Percentiles rank a stretch among this genome's conserved stretches.
Evolutionary conservation across 352 stramenopile genomes (phyloP).

Genomic region (Globisporangium iwayamae): DNA sequence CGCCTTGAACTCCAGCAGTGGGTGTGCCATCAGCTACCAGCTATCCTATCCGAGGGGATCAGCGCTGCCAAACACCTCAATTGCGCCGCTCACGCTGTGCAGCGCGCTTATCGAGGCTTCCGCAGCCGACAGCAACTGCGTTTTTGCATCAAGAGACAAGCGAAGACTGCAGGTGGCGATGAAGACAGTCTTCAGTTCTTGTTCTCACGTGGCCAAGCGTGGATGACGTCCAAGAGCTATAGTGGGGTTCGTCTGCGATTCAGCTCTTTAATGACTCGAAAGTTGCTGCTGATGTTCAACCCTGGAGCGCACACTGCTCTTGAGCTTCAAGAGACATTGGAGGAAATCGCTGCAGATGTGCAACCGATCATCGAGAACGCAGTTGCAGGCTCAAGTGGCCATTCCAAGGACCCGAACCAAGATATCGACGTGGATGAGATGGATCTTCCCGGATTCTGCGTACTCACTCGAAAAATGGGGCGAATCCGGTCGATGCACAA

Average conservation of each 20-base stretch:
- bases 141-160: conserved; percentile 13
- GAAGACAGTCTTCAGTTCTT: conserved; percentile 26
- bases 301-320: conserved; percentile 21
- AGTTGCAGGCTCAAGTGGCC: neutral
- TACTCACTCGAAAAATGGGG: conserved; percentile 38
- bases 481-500: conserved; percentile 45
- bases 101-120: conserved; percentile 26
- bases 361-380: conserved; percentile 27
- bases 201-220: conserved; percentile 41
- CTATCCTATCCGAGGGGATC: conserved; percentile 31
- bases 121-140: conserved; percentile 19
- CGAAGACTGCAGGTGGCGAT: neutral
- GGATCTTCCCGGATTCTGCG: conserved; percentile 40
- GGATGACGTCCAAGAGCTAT: conserved; percentile 22
- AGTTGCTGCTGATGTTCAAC: conserved; percentile 39
- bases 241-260: conserved; percentile 28
- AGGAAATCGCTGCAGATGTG: conserved; percentile 32
- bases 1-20: conserved; percentile 28
- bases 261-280: conserved; percentile 38
- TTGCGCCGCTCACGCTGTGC: conserved; percentile 25
- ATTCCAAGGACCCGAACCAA: conserved; percentile 12
- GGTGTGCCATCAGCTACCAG: conserved; percentile 32
- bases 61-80: conserved; percentile 24
- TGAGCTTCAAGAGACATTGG: conserved; percentile 30
- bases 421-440: conserved; percentile 50